Base-by-base conservation (phyloP, 1,284 basidiomycete genomes). In the Taiwanofungus camphoratus region DNA sequence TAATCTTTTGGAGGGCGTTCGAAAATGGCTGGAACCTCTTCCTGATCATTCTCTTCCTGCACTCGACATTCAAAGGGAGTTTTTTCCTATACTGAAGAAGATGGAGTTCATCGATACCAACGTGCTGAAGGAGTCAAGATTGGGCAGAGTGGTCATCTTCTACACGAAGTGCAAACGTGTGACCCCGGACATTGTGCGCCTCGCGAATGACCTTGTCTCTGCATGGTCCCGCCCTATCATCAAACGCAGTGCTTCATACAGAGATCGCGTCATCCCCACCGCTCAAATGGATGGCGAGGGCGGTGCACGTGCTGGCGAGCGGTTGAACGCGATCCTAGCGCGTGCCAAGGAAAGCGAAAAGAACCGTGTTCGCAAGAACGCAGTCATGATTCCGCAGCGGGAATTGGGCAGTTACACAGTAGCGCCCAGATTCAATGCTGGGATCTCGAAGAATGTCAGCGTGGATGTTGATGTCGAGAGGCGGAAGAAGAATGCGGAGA, bases 81-180 rank as follows among this genome's bases (percentile, higher is more conserved):
- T 99, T 53, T 94, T 99, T 65, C 76, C 82, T 32, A 78, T 86
- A 41, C 71, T 99, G 18, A 76, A 74, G 47, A 88, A 86, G 69
- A 92, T 98, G 86, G 83, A 87, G 50, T 86, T 88, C 55, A 93
- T 98, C 57, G 95, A 98, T 66, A 86, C 85, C 15, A 70, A 83
- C 38, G 90, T 91, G 12, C 82, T 99, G 54, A 95, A 95, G 63
- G 92, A 95, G 64, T 90, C 88, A 3, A 82, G 84, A 0, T 74
- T 99, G 4, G 95, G 95, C n/a, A 85, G 87, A 46, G 78, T 99
- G 51, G 76, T 99, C 15, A 73, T 97, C 15, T 98, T 99, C 67
- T 99, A 99, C 75, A 95, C 91, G 22, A 91, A 94, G 61, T 88
- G 83, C 73, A 89, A 86, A 61, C 85, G 92, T 39, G 93, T 95